Conservation (phyloP, 176 grass and related monocot species). For the Tillandsia leiboldiana region DNA sequence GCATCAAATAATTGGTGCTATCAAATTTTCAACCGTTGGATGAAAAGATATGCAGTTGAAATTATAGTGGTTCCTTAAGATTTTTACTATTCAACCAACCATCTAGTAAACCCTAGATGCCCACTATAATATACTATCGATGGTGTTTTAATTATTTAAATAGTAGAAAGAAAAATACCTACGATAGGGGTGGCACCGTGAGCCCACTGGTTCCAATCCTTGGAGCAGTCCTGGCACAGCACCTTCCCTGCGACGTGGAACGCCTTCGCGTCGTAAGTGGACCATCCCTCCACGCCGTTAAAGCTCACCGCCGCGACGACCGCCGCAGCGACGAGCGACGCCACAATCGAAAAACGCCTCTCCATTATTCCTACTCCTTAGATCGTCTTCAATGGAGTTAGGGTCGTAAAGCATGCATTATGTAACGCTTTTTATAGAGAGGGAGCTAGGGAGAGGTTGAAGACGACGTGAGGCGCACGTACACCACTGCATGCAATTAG, state of each 20-base stretch:
- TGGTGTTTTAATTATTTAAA: not conserved
- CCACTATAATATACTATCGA: no score
- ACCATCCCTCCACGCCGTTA: slow-evolving; percentile 5
- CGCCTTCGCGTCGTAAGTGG: slow-evolving; percentile 8
- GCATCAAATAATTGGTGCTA: no score
- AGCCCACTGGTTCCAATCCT: slow-evolving; percentile 58
- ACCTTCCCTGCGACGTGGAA: slow-evolving; percentile 56
- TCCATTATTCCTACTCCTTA: slow-evolving; percentile 11
- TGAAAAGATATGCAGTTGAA: no score
- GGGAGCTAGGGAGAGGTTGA: no score
- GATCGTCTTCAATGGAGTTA: no score
- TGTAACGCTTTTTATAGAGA: no score
- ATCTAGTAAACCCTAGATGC: no score
- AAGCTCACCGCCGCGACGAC: not conserved
- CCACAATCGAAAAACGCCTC: slow-evolving; percentile 10
- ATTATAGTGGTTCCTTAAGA: no score
- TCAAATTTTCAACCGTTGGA: no score
- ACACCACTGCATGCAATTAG: not conserved
- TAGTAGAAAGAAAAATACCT: slow-evolving; percentile 7
- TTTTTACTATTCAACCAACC: no score
- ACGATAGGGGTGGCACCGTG: slow-evolving; percentile 43
- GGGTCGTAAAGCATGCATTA: no score
- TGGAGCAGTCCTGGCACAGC: slow-evolving; percentile 82
- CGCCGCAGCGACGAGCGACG: slow-evolving; percentile 13
- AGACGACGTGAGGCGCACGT: no score